Evolutionary conservation across 148 eudicot genomes (phyloP), one percentile per base, ranked within the genome.

Genomic region (Hydrangea macrophylla): DNA sequence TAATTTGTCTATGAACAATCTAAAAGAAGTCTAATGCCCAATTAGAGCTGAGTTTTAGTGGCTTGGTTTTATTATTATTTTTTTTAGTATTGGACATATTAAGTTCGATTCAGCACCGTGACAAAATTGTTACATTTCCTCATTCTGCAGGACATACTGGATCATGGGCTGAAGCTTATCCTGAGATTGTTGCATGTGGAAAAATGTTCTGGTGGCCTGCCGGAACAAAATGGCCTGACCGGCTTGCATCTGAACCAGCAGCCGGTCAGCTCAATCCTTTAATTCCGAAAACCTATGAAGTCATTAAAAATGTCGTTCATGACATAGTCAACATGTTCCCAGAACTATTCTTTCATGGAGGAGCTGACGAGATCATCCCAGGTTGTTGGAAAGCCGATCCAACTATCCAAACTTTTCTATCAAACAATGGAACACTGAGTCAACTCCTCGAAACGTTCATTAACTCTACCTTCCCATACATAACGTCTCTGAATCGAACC

Each of bases 181-280:
- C 98, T 9, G 97, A 94, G 25, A 94, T 94, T 44, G 85, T 94
- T 15, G 70, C 92, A 12, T 94, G 98, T 39, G 90, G 89, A 13
- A 75, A 83, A 58, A 85, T 73, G 84, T 94, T 94, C 78, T 94
- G 98, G 98, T 79, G 78, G 83, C 97, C 98, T 18, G 79, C 90
- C 1, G 96, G 86, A 24, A 28, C 68, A 0, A 67, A 62, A 2
- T 93, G 92, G 98, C 64, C 71, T 2, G 90, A 87, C 35, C 79
- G 92, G 28, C 74, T 86, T 9, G 98, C 98, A 25, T 76, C 96
- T 1, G 98, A 94, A 64, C 98, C 98, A 0, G 98, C 95, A 20
- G 78, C 89, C 2, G 98, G 98, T 32, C 98, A 93, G 57, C 96
- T 93, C 70, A 93, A 93, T 63, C 98, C 98, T 7, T 77, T 93